Percentiles rank a stretch among this genome's conserved stretches.
phyloP scores from a whole-genome alignment of 2,329 filamentous ascomycete species.

The Diaporthe australafricana region DNA sequence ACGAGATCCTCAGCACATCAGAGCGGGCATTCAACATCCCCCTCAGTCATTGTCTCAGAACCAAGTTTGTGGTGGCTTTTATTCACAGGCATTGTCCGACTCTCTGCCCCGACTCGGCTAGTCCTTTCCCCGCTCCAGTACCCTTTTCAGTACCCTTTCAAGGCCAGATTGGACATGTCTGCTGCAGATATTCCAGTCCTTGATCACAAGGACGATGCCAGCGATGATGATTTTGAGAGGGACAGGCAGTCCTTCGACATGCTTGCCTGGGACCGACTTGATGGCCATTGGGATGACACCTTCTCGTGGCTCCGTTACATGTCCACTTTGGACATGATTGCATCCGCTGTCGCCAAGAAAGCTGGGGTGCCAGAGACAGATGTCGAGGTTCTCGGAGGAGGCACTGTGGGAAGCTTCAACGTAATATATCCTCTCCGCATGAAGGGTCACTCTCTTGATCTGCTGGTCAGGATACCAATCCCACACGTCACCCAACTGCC shows the following conservation, averaged over 20 bases:
- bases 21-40: background rate
- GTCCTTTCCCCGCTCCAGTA: background rate
- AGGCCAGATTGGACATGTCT: background rate
- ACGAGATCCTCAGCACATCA: background rate
- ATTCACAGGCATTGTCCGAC: background rate
- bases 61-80: background rate
- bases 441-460: slow-evolving; percentile 20
- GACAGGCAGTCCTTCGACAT: slow-evolving; percentile 30
- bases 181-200: background rate
- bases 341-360: background rate
- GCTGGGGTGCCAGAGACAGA: slow-evolving; percentile 5
- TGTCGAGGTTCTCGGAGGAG: slow-evolving; percentile 29
- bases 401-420: slow-evolving; percentile 38
- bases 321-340: slow-evolving; percentile 1
- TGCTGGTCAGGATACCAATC: slow-evolving; percentile 36
- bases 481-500: slow-evolving; percentile 38
- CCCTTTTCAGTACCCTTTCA: background rate
- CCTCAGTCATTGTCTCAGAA: background rate
- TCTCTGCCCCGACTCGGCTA: background rate
- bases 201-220: background rate
- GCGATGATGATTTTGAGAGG: background rate
- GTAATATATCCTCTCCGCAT: slow-evolving; percentile 36
- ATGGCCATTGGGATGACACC: background rate
- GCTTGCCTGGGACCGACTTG: slow-evolving; percentile 32
- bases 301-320: slow-evolving; percentile 25